Evolutionary conservation across 2,329 filamentous ascomycete genomes (phyloP).

Genomic region (Ophiostoma ips): DNA sequence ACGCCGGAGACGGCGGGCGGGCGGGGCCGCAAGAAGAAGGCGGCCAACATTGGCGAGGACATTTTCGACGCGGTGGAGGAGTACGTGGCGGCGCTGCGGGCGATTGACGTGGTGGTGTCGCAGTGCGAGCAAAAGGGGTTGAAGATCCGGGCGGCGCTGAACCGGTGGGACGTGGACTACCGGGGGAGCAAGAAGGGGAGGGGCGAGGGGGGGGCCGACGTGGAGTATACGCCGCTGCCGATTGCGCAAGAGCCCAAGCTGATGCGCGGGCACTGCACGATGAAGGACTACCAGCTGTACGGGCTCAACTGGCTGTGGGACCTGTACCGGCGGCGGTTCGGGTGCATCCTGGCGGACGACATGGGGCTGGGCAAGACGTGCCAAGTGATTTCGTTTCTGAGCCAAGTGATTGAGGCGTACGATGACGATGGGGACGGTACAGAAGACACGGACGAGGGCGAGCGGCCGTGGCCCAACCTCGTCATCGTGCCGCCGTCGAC

Average conservation of each 20-base stretch:
- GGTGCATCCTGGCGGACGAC: conserved; percentile 89
- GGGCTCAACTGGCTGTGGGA: conserved; percentile 90
- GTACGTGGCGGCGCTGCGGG: conserved; percentile 67
- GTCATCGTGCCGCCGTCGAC: conserved; percentile 89
- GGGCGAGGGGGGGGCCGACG: conserved; percentile 21
- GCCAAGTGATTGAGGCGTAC: conserved; percentile 60
- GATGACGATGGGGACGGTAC: conserved; percentile 10
- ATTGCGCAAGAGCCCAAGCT: conserved; percentile 53
- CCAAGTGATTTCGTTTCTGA: conserved; percentile 85
- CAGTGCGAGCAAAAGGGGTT: conserved; percentile 62
- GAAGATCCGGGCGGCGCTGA: conserved; percentile 31
- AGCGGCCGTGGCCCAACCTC: conserved; percentile 54
- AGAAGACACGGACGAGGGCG: no score
- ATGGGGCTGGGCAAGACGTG: conserved; percentile 97
- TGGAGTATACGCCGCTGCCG: conserved; percentile 28
- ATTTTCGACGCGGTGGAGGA: conserved; percentile 43
- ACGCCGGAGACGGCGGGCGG: conserved; percentile 22
- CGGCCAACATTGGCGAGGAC: conserved; percentile 37
- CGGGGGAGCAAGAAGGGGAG: conserved; percentile 29
- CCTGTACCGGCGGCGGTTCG: conserved; percentile 64
- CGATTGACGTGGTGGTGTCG: conserved; percentile 68
- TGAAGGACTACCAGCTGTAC: conserved; percentile 91
- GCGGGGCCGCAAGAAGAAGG: conserved; percentile 27
- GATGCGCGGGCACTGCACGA: conserved; percentile 60
- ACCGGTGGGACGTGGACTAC: conserved; percentile 34